Evolutionary conservation across 23 red algal species (phyloP), one percentile per base, ranked within the genome.

Genomic region (Cyanidiococcus yangmingshanensis): DNA sequence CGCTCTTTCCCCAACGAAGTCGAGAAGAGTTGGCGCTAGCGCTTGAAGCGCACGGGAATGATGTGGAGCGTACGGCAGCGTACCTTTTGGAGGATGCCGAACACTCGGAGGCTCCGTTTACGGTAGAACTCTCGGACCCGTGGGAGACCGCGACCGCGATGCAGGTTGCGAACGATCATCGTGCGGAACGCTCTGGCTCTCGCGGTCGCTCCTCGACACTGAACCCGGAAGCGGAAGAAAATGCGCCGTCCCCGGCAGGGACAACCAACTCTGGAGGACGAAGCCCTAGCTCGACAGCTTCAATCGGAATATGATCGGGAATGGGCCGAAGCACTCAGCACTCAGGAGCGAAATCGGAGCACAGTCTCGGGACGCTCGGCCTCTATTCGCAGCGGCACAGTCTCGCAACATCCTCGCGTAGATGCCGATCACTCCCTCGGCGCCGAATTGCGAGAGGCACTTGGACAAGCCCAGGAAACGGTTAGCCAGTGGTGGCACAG

Each of bases 401-500:
- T 2, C 21, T 12, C 3, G 63, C n/a, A 25, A 29, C 45, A 54
- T 54, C 45, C 12, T 54, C 12, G 45, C 7, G 12, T 21, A 7
- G 45, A 54, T 15, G 21, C 45, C 12, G 45, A 54, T 21, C 45
- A 21, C 7, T 54, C 45, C 12, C 45, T 54, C 12, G 21, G 45
- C 45, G 21, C 45, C 7, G 63, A 71, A 27, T 3, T 71, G 63
- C n/a, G 63, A 25, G 63, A 71, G 63, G 63, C 27, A 29, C 63
- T 71, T 25, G 63, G 32, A 7, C 21, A 71, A 35, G 63, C 32
- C n/a, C 63, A 35, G 7, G 21, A 25, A 25, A 71, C 63, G 63
- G 27, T 71, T 7, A 32, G n/a, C 63, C n/a, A 35, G 16, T 71
- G 63, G 63, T 71, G 63, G 63, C 63, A 71, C n/a, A 29, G 63